Evolutionary conservation across 2,329 filamentous ascomycete genomes (phyloP), one percentile per base, ranked within the genome.

Genomic region (Ophiosphaerella korrae): DNA sequence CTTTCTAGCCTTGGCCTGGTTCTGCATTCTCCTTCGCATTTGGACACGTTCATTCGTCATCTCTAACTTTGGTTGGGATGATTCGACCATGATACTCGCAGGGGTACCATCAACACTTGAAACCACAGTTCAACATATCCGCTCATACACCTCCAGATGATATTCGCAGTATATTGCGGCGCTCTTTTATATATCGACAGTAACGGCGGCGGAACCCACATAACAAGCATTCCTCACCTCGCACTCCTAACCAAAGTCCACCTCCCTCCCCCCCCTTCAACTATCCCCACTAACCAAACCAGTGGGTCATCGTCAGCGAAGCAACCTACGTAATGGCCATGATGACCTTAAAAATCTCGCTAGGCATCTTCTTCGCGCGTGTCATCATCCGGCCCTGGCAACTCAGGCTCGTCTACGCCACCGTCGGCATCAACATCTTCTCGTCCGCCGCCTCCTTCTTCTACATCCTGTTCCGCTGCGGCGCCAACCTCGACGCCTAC

Each of bases 381-480:
- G 74, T 78, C 40, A 67, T 78, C n/a, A 65, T 75, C 48, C 64
- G 70, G 32, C 48, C 42, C 14, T 77, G 74, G 72, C 77, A 79
- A 32, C 42, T 72, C 21, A 61, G 60, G 14, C 59, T 70, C n/a
- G 66, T 73, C 12, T 70, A 70, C 38, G 62, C 68, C 9, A 63
- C 67, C 6, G 62, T 71, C 24, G 80, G 78, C 42, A 16, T 74
- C 54, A 73, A 64, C 42, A 64, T 73, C 9, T 36, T 70, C 3
- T 70, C 70, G 11, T 72, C 73, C 1, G 35, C 57, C 6, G 52
- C 62, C 7, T 79, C 80, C 42, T 79, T 80, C 64, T 79, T 84
- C 60, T 75, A 83, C 49, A 66, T 77, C 43, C 67, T 81, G 11
- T 77, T 84, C 40, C 77, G 84, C 66, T 85, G 82, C 61, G 70